Evolutionary conservation across 768 basidiomycete genomes (phyloP).

Genomic region (Mycena floridula): DNA sequence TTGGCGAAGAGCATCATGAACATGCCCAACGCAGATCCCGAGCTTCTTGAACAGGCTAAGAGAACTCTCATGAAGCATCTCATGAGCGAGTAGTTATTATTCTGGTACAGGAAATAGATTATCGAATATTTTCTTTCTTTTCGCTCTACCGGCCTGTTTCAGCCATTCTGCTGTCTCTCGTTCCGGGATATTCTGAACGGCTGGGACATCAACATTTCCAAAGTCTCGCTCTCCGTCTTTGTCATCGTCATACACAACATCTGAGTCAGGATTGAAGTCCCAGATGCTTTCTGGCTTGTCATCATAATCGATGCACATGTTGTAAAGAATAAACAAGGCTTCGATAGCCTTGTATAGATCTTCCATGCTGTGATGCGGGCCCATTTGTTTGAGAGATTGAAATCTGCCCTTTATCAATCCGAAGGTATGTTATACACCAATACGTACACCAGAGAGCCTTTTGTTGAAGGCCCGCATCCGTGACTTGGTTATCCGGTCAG

Average conservation of each 20-base stretch:
- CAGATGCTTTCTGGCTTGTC: conserved; percentile 1
- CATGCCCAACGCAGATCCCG: no score
- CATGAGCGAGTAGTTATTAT: background rate
- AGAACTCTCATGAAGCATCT: background rate
- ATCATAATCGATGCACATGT: conserved; percentile 9
- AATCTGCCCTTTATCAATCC: conserved; percentile 18
- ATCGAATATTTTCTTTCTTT: conserved; percentile 3
- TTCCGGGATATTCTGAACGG: conserved; percentile 1
- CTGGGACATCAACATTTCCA: background rate
- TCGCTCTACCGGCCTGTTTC: background rate
- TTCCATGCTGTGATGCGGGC: conserved; percentile 8
- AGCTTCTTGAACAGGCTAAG: background rate
- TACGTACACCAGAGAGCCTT: conserved; percentile 12
- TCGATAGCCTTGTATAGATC: conserved; percentile 12
- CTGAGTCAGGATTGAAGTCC: background rate
- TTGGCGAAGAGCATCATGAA: background rate
- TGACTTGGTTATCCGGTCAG: background rate
- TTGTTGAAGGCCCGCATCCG: conserved; percentile 14
- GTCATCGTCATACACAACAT: background rate
- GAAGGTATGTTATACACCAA: conserved; percentile 19
- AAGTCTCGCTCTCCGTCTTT: background rate
- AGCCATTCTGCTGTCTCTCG: conserved; percentile 8
- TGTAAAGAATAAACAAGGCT: conserved; percentile 12
- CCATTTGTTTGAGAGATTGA: conserved; percentile 10
- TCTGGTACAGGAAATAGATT: conserved; percentile 5